Evolutionary conservation across 176 grass and related monocot genomes (phyloP).

Genomic region (Aechmea fasciata): DNA sequence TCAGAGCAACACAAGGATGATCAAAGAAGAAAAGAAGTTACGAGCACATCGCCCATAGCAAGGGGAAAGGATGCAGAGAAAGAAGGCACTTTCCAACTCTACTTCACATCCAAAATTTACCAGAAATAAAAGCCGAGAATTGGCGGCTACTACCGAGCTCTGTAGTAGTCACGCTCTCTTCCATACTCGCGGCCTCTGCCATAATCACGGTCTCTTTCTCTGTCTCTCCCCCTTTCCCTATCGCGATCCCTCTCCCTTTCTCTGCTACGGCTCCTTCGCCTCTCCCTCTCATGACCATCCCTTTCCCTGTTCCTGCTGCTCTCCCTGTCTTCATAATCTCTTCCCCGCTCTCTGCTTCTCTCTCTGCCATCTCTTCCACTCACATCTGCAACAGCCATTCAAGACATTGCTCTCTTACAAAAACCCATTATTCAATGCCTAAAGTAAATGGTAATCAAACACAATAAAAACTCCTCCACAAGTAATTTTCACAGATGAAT

Average conservation of each 20-base stretch:
- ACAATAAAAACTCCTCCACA: not conserved
- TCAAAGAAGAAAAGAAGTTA: too few relatives aligned
- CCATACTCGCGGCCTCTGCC: constrained; percentile 35
- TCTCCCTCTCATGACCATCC: constrained; percentile 34
- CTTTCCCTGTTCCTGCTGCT: constrained; percentile 43
- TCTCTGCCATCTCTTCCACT: constrained; percentile 32
- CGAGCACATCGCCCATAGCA: too few relatives aligned
- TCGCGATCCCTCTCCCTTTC: constrained; percentile 42
- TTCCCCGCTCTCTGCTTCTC: constrained; percentile 38
- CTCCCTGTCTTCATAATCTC: constrained; percentile 35
- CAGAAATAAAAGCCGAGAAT: not conserved
- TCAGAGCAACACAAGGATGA: too few relatives aligned
- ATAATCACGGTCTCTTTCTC: constrained; percentile 33
- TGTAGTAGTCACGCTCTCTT: constrained; percentile 26
- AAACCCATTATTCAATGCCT: not conserved
- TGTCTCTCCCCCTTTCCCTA: constrained; percentile 50
- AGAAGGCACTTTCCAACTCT: not conserved
- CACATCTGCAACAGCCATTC: constrained; percentile 18
- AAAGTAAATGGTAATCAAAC: not conserved
- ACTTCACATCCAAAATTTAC: not conserved
- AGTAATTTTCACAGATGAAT: not conserved
- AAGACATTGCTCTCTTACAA: not conserved
- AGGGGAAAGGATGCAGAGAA: not conserved
- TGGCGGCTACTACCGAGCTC: constrained; percentile 8
- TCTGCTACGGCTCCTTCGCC: constrained; percentile 37